Evolutionary conservation across 768 basidiomycete species (phyloP).

Genomic region (Daedaleopsis sinensis): DNA sequence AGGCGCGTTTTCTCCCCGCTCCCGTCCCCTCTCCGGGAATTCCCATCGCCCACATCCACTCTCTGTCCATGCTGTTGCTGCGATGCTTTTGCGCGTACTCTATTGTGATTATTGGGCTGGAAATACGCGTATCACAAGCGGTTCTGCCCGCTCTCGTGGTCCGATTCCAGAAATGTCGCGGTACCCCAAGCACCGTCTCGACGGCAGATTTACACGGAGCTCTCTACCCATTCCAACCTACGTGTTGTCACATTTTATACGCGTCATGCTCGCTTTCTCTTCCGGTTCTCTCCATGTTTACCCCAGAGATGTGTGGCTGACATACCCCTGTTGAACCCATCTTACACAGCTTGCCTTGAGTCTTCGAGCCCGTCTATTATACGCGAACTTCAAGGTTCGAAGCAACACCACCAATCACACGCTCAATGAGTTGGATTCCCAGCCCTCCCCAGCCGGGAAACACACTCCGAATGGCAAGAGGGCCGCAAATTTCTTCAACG

Average conservation of each 20-base stretch:
- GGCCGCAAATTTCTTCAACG: slow-evolving; percentile 51
- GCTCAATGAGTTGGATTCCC: slow-evolving; percentile 73
- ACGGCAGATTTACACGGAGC: too few species aligned
- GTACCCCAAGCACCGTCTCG: too few species aligned
- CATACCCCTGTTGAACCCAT: slow-evolving; percentile 16
- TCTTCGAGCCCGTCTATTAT: slow-evolving; percentile 77
- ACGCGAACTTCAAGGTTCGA: slow-evolving; percentile 83
- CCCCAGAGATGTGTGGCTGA: background rate
- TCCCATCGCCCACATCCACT: slow-evolving; percentile 28
- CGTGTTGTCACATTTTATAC: background rate
- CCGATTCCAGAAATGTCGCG: background rate
- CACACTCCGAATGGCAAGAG: slow-evolving; percentile 29
- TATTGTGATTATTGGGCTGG: background rate
- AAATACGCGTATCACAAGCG: background rate
- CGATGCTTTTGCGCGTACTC: background rate
- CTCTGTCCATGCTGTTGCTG: background rate
- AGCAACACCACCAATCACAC: slow-evolving; percentile 70
- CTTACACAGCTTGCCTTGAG: slow-evolving; percentile 72
- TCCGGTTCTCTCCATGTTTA: background rate
- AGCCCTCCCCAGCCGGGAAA: slow-evolving; percentile 44
- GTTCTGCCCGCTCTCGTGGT: background rate
- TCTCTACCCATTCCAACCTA: too few species aligned
- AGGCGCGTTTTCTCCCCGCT: slow-evolving; percentile 15
- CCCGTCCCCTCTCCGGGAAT: slow-evolving; percentile 48
- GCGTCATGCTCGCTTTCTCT: background rate